Conservation (phyloP, 768 basidiomycete genomes). For the Leucocoprinus sp. region DNA sequence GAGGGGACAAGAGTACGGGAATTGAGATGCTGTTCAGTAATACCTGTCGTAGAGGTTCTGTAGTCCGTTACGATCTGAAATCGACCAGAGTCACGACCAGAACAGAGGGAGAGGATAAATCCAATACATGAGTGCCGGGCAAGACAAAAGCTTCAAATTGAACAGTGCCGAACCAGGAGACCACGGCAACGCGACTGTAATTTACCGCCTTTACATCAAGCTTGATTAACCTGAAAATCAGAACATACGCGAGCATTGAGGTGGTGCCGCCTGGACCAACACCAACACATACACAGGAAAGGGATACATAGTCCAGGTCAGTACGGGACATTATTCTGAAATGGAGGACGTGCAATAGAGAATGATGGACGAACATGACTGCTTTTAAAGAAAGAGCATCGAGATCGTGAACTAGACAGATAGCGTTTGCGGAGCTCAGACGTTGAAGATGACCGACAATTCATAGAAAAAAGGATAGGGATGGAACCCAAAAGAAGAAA, state of each 20-base stretch:
- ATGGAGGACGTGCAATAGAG: not conserved
- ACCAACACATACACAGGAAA: constrained; percentile 67
- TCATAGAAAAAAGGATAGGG: not conserved
- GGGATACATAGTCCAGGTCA: constrained; percentile 40
- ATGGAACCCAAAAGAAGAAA: constrained; percentile 3
- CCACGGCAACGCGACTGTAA: constrained; percentile 38
- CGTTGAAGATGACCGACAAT: constrained; percentile 2
- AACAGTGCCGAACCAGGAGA: constrained; percentile 48
- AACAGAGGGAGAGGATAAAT: not conserved
- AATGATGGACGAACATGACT: not conserved
- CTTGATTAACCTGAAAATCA: not conserved
- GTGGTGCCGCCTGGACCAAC: constrained; percentile 77
- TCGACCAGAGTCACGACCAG: not conserved
- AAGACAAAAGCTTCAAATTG: constrained; percentile 58
- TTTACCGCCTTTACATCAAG: not conserved
- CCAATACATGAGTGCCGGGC: constrained; percentile 47
- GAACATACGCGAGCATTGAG: constrained; percentile 69
- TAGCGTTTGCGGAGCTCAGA: no score
- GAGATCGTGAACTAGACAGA: not conserved
- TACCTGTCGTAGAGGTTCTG: constrained; percentile 56
- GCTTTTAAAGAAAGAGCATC: not conserved
- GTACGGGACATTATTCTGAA: constrained; percentile 27
- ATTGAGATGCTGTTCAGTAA: constrained; percentile 31
- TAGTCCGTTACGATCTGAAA: constrained; percentile 56
- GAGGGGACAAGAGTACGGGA: constrained; percentile 25